These are phyloP conservation scores for Macrotyloma uniflorum DNA, from an alignment of 306 rosid genomes.

Conservation along the genomic window DNA sequence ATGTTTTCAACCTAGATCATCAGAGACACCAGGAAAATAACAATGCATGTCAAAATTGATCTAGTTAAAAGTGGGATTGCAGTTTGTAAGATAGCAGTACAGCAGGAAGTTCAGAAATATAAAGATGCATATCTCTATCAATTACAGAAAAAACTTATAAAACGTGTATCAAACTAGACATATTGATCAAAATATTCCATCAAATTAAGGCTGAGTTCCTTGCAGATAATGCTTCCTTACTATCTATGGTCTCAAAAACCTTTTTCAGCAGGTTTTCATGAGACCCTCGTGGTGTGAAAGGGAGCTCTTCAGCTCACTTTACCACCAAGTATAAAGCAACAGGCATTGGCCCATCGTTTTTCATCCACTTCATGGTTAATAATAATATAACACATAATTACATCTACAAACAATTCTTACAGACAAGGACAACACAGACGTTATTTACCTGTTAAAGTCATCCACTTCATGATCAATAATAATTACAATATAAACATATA, in stretches of 20 bases:
- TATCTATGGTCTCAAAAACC: constrained; percentile 19
- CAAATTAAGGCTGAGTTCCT: constrained; percentile 29
- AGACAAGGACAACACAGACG: background rate
- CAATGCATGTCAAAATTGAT: background rate
- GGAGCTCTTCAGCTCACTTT: constrained; percentile 24
- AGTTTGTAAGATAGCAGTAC: background rate
- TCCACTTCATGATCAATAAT: constrained; percentile 17
- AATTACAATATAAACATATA: background rate
- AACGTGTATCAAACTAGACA: constrained; percentile 7
- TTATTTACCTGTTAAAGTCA: constrained; percentile 69
- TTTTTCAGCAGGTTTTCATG: constrained; percentile 9
- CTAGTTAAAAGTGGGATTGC: constrained; percentile 7
- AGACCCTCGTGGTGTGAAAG: constrained; percentile 6
- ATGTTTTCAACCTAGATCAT: constrained; percentile 14
- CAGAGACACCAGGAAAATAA: background rate
- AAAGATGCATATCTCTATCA: background rate
- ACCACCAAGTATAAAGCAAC: constrained; percentile 10
- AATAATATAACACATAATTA: background rate
- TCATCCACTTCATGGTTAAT: constrained; percentile 18
- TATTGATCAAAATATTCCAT: background rate
- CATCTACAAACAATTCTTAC: constrained; percentile 6
- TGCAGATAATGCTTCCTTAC: constrained; percentile 38
- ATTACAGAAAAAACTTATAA: background rate
- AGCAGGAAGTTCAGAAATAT: constrained; percentile 2
- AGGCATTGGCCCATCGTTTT: constrained; percentile 7